These are phyloP conservation scores for Eucalyptus leucophloia DNA, from an alignment of 345 rosid species.

Conservation along the genomic window DNA sequence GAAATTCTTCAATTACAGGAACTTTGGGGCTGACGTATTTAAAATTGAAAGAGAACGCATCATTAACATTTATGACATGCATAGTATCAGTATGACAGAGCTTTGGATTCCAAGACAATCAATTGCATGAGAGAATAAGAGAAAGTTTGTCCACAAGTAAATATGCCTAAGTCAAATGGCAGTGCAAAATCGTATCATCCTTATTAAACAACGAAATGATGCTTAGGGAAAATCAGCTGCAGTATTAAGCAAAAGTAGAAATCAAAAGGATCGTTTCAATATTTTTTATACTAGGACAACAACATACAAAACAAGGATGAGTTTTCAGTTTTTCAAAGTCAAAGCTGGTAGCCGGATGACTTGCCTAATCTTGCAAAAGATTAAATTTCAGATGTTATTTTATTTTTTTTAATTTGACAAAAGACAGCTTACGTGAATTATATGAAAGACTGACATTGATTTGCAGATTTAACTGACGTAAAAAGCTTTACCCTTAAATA, in stretches of 20 bases:
- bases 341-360: background rate
- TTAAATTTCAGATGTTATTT: background rate
- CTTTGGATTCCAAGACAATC: background rate
- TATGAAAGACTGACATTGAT: background rate
- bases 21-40: background rate
- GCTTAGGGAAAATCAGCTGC: background rate
- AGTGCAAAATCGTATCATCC: background rate
- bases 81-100: background rate
- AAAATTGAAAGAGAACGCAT: background rate
- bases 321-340: background rate
- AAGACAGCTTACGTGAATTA: background rate
- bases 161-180: background rate
- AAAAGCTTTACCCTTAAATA: conserved; percentile 37
- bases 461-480: conserved; percentile 1
- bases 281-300: background rate
- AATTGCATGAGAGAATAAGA: background rate
- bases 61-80: background rate
- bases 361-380: background rate
- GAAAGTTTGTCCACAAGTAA: background rate
- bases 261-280: background rate
- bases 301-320: background rate
- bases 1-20: background rate
- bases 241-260: background rate
- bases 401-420: background rate
- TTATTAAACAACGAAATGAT: background rate